A percentile compares a stretch with the other conserved stretches of the same genome.
Evolutionary conservation across 1,284 basidiomycete species (phyloP).

Genomic region (Boletus holoroseus): DNA sequence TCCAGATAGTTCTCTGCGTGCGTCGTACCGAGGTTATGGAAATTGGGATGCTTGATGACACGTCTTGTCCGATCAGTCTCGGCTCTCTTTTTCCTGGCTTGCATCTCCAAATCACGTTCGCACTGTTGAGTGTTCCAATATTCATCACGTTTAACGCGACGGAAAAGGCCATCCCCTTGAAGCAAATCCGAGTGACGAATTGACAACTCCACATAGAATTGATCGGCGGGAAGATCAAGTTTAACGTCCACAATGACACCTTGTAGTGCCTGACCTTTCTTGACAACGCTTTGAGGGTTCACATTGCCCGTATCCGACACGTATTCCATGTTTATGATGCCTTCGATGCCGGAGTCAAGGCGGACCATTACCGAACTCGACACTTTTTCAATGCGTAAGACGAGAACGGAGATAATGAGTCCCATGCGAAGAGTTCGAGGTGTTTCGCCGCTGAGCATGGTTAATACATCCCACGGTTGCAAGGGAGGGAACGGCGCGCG

Average conservation of each 20-base stretch:
- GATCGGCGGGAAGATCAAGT: conserved; percentile 56
- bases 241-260: conserved; percentile 77
- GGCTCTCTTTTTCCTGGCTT: conserved; percentile 79
- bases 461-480: conserved; percentile 77
- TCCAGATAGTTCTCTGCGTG: conserved; percentile 91
- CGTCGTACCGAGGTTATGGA: conserved; percentile 90
- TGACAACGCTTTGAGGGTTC: conserved; percentile 46
- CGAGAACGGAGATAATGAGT: conserved; percentile 79
- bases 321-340: conserved; percentile 66
- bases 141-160: conserved; percentile 57
- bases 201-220: conserved; percentile 75
- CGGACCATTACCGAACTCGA: conserved; percentile 56
- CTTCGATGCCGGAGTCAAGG: conserved; percentile 92
- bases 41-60: conserved; percentile 97
- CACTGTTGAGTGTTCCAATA: conserved; percentile 65
- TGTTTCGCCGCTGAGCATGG: conserved; percentile 95
- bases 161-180: conserved; percentile 60
- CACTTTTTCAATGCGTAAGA: conserved; percentile 51
- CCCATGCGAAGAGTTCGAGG: conserved; percentile 72
- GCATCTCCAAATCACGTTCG: conserved; percentile 69
- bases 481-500: conserved; percentile 69
- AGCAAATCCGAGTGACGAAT: conserved; percentile 67
- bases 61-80: conserved; percentile 75
- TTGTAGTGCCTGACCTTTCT: conserved; percentile 75
- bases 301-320: conserved; percentile 49